Percentiles rank a stretch among this genome's conserved stretches.
phyloP scores from a whole-genome alignment of 2,329 filamentous ascomycete species.

The Ophiosphaerella narmari region DNA sequence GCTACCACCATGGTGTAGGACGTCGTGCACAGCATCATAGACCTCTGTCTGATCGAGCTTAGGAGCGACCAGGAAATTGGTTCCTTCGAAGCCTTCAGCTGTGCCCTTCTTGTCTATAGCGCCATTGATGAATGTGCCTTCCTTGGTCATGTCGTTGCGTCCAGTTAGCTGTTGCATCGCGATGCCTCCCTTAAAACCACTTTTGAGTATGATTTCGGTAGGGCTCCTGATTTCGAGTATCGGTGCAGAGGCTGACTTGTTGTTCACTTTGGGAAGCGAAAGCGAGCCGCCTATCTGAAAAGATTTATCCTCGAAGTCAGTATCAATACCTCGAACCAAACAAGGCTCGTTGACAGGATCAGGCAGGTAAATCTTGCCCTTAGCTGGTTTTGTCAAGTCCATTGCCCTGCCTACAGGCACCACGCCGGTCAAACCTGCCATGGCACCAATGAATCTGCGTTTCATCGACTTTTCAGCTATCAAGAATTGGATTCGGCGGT shows the following conservation, averaged over 20 bases:
- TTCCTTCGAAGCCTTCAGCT: slow-evolving; percentile 68
- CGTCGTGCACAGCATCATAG: slow-evolving; percentile 88
- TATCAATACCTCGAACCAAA: slow-evolving; percentile 77
- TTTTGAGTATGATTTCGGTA: slow-evolving; percentile 84
- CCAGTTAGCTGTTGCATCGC: slow-evolving; percentile 82
- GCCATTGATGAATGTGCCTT: slow-evolving; percentile 65
- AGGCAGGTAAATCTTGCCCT: slow-evolving; percentile 83
- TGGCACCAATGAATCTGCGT: slow-evolving; percentile 83
- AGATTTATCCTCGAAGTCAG: slow-evolving; percentile 71
- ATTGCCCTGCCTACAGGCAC: slow-evolving; percentile 93
- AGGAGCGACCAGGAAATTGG: slow-evolving; percentile 83
- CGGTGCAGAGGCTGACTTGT: slow-evolving; percentile 79
- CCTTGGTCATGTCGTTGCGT: slow-evolving; percentile 70
- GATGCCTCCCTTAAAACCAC: slow-evolving; percentile 78
- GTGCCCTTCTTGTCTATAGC: slow-evolving; percentile 58
- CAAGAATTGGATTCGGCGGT: slow-evolving; percentile 86
- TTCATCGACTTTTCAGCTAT: slow-evolving; percentile 96
- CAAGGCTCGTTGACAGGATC: slow-evolving; percentile 85
- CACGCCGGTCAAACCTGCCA: slow-evolving; percentile 81
- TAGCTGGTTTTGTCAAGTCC: slow-evolving; percentile 79
- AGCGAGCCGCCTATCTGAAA: slow-evolving; percentile 71
- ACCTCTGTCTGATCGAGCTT: slow-evolving; percentile 94
- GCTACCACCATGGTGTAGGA: slow-evolving; percentile 80
- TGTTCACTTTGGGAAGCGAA: slow-evolving; percentile 83
- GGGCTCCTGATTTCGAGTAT: slow-evolving; percentile 80